A percentile compares a stretch with the other conserved stretches of the same genome.
Evolutionary conservation across 345 rosid genomes (phyloP).

Genomic region (Eucalyptus virginea): DNA sequence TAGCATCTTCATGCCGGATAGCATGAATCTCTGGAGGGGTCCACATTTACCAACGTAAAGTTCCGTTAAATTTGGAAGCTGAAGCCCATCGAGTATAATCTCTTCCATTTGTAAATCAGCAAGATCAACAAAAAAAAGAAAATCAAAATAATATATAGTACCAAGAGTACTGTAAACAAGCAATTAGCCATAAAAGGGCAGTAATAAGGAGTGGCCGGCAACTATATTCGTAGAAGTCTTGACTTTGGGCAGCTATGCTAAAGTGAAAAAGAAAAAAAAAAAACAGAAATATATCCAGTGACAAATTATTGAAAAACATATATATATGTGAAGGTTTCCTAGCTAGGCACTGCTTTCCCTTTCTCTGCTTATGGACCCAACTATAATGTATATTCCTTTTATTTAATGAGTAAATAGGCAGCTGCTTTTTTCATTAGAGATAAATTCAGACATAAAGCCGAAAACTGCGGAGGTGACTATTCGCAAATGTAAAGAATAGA

Average conservation of each 20-base stretch:
- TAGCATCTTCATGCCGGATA: accelerated
- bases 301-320: not conserved
- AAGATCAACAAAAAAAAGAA: not conserved
- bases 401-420: not conserved
- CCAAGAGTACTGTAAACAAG: not conserved
- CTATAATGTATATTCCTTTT: not conserved
- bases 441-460: not conserved
- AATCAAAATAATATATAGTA: not conserved
- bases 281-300: not conserved
- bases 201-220: not conserved
- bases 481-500: not conserved
- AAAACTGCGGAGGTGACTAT: not conserved
- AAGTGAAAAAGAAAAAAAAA: not conserved
- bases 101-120: not conserved
- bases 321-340: not conserved
- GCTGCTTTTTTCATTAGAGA: not conserved
- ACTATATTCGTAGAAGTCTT: not conserved
- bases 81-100: too few species aligned
- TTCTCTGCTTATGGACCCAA: not conserved
- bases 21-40: too few species aligned
- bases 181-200: not conserved
- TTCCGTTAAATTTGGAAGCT: too few species aligned
- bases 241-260: not conserved
- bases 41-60: too few species aligned
- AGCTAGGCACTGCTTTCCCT: not conserved